These are phyloP conservation scores for Arthrinium phaeospermum DNA, from an alignment of 2,329 filamentous ascomycete genomes.

Conservation along the genomic window DNA sequence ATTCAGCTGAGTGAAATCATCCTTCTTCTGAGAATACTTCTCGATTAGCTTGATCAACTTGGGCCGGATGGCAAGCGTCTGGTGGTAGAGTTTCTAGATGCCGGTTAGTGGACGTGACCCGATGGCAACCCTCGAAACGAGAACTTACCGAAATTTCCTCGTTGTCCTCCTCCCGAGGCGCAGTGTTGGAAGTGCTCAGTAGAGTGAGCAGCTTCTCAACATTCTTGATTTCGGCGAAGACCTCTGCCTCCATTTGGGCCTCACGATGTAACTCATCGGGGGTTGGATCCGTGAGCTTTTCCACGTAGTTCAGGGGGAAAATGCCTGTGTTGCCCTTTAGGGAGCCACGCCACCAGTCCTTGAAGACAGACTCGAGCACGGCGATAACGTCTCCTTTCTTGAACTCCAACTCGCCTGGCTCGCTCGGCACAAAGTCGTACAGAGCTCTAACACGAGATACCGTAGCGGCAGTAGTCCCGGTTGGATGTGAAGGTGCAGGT, in stretches of 20 bases:
- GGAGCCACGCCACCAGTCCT: conserved; percentile 99
- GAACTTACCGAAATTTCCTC: conserved; percentile 85
- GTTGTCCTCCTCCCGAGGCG: conserved; percentile 85
- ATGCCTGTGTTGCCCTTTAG: conserved; percentile 94
- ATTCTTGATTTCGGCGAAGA: conserved; percentile 69
- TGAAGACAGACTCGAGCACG: conserved; percentile 96
- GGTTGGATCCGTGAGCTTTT: conserved; percentile 94
- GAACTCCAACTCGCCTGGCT: conserved; percentile 93
- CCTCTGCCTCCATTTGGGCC: conserved; percentile 87
- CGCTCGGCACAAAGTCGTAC: conserved; percentile 93
- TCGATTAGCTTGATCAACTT: conserved; percentile 98
- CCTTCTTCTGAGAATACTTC: conserved; percentile 99
- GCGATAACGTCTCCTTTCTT: conserved; percentile 97
- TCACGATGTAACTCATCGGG: conserved; percentile 93
- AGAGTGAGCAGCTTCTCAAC: conserved; percentile 79
- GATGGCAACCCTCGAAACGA: background rate
- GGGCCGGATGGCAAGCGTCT: conserved; percentile 89
- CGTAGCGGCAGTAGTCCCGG: conserved; percentile 92
- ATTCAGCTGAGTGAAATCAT: conserved; percentile 97
- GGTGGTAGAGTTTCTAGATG: conserved; percentile 78
- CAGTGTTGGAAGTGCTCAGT: conserved; percentile 83
- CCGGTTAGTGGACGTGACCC: conserved; percentile 39
- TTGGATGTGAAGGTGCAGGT: conserved; percentile 65
- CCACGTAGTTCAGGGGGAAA: conserved; percentile 97
- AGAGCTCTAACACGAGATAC: conserved; percentile 92